These are phyloP conservation scores for Sporisorium scitamineum DNA, from an alignment of 1,284 basidiomycete species.

Conservation along the genomic window DNA sequence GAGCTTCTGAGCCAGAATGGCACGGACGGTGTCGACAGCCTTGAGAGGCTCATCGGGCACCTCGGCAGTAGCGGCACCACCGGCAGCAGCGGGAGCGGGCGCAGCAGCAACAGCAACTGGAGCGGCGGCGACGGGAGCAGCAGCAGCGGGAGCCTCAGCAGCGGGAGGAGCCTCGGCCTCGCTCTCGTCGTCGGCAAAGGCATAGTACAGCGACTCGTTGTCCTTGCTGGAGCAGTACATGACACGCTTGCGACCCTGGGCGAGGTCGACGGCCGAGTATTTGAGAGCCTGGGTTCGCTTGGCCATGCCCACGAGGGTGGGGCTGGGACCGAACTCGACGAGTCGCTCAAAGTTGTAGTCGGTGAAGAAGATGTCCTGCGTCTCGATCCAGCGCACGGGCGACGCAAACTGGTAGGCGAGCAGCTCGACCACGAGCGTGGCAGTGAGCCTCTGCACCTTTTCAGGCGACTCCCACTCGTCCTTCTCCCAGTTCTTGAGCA, in stretches of 20 bases:
- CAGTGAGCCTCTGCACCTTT: slow-evolving; percentile 90
- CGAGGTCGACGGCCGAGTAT: slow-evolving; percentile 90
- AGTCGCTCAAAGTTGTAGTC: slow-evolving; percentile 90
- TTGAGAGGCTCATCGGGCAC: slow-evolving; percentile 92
- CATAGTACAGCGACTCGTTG: slow-evolving; percentile 95
- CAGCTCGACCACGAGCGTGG: slow-evolving; percentile 94
- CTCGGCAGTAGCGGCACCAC: slow-evolving; percentile 73
- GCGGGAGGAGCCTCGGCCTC: slow-evolving; percentile 71
- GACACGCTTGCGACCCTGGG: slow-evolving; percentile 80
- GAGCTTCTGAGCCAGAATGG: slow-evolving; percentile 95
- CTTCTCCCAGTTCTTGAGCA: slow-evolving; percentile 91
- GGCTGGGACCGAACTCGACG: slow-evolving; percentile 94
- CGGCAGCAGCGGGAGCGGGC: slow-evolving; percentile 72
- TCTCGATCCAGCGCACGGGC: slow-evolving; percentile 95
- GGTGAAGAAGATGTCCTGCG: slow-evolving; percentile 92
- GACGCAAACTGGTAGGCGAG: slow-evolving; percentile 89
- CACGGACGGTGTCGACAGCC: slow-evolving; percentile 86
- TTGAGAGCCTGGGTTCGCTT: slow-evolving; percentile 93
- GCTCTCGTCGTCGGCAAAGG: slow-evolving; percentile 86
- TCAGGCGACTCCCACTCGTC: slow-evolving; percentile 86
- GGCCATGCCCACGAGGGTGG: slow-evolving; percentile 96
- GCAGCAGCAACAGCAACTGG: slow-evolving; percentile 72
- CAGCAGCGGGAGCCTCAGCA: slow-evolving; percentile 70
- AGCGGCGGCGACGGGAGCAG: slow-evolving; percentile 69
- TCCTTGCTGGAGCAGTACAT: slow-evolving; percentile 96